phyloP scores from a whole-genome alignment of 352 stramenopile genomes.

The Phytophthora crassamura region DNA sequence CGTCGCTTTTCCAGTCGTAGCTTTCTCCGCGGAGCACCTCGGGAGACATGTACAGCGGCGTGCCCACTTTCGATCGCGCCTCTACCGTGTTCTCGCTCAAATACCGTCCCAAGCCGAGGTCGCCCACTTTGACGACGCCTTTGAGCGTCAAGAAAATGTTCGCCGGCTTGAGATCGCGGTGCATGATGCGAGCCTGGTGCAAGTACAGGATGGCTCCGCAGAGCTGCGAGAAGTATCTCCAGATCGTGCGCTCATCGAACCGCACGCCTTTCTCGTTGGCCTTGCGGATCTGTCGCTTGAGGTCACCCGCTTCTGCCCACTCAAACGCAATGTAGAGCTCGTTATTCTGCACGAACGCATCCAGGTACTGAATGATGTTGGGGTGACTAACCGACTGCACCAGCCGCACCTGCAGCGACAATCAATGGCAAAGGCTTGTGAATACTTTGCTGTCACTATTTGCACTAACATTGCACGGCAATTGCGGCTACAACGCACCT shows the following conservation, averaged over 20 bases:
- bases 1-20: conserved; percentile 96
- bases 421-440: background rate
- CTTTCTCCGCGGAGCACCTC: conserved; percentile 93
- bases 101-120: conserved; percentile 78
- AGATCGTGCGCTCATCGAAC: conserved; percentile 94
- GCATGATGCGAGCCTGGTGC: conserved; percentile 92
- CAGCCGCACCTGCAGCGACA: conserved; percentile 61
- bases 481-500: conserved; percentile 37
- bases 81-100: conserved; percentile 85
- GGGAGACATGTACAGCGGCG: conserved; percentile 95
- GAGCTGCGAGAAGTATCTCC: conserved; percentile 94
- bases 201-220: conserved; percentile 87
- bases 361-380: conserved; percentile 94
- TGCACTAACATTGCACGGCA: background rate
- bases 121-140: conserved; percentile 91
- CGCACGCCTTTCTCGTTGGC: conserved; percentile 82
- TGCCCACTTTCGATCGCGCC: conserved; percentile 93
- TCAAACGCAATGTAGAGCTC: conserved; percentile 95
- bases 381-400: conserved; percentile 90
- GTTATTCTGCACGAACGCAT: conserved; percentile 91
- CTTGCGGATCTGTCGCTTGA: conserved; percentile 94
- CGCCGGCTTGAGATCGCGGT: conserved; percentile 94
- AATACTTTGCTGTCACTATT: background rate
- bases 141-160: conserved; percentile 95
- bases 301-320: conserved; percentile 93